Conservation (phyloP, 345 rosid genomes). For the Eucalyptus globulus region DNA sequence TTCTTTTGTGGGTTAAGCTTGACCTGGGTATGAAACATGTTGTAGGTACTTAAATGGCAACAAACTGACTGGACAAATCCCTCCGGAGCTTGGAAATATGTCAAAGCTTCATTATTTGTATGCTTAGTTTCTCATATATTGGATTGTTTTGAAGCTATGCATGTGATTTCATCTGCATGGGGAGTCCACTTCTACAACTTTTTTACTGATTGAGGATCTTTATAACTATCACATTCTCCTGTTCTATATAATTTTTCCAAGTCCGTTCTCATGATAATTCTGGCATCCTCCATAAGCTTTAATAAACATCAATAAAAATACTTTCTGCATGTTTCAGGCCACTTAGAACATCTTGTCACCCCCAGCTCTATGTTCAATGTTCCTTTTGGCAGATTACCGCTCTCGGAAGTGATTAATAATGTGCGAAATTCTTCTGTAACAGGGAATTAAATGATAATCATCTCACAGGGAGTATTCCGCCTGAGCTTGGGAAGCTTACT, state of each 20-base stretch:
- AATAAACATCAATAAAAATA: neutral
- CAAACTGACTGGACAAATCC: conserved; percentile 73
- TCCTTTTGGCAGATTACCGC: neutral
- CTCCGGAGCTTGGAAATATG: conserved; percentile 96
- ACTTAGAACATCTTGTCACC: neutral
- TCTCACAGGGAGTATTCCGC: conserved; percentile 63
- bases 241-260: neutral
- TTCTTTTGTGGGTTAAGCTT: neutral
- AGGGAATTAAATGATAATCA: conserved; percentile 89
- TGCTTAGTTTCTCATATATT: neutral
- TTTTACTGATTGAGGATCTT: neutral
- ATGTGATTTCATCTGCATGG: neutral
- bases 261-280: neutral
- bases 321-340: neutral
- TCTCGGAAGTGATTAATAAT: neutral
- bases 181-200: neutral
- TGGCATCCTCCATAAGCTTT: neutral
- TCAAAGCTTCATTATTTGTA: conserved; percentile 94
- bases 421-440: conserved; percentile 3
- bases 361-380: neutral
- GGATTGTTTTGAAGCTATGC: neutral
- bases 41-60: conserved; percentile 79
- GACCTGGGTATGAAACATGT: neutral
- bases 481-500: conserved; percentile 94
- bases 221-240: neutral